phyloP scores from a whole-genome alignment of 2,329 filamentous ascomycete species.

The Trichoderma semiorbis region DNA sequence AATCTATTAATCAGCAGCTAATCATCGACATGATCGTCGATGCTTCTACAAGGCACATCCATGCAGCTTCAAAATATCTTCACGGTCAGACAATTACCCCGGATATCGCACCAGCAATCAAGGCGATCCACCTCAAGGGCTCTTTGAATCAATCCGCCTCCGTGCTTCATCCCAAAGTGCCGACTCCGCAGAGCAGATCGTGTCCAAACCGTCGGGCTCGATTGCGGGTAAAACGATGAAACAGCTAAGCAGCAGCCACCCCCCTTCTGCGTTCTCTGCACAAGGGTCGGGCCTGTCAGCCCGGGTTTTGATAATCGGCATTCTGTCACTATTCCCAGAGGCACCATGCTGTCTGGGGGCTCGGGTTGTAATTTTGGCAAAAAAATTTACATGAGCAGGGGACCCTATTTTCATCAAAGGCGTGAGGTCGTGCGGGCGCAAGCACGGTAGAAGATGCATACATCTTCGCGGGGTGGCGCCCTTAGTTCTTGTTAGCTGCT shows the following conservation, averaged over 20 bases:
- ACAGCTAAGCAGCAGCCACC: background rate
- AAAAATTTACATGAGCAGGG: background rate
- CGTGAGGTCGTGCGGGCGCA: slow-evolving; percentile 3
- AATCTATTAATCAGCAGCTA: background rate
- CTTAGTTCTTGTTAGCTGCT: background rate
- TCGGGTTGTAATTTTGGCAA: background rate
- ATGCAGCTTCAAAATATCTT: background rate
- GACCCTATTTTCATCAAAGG: background rate
- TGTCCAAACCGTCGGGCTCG: background rate
- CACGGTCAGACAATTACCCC: slow-evolving; percentile 6
- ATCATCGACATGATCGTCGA: background rate
- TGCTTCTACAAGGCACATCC: background rate
- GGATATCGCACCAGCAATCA: background rate
- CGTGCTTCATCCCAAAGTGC: background rate
- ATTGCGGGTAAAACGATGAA: background rate
- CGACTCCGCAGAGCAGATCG: background rate
- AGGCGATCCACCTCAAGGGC: background rate
- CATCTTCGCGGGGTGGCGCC: background rate
- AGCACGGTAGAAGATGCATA: background rate
- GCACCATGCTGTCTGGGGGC: background rate
- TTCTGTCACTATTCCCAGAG: slow-evolving; percentile 1
- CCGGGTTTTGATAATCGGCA: background rate
- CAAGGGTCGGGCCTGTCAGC: background rate
- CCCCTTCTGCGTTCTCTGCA: background rate
- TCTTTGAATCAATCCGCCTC: background rate